Evolutionary conservation across 306 rosid species (phyloP), one percentile per base, ranked within the genome.

Genomic region (Geum urbanum): DNA sequence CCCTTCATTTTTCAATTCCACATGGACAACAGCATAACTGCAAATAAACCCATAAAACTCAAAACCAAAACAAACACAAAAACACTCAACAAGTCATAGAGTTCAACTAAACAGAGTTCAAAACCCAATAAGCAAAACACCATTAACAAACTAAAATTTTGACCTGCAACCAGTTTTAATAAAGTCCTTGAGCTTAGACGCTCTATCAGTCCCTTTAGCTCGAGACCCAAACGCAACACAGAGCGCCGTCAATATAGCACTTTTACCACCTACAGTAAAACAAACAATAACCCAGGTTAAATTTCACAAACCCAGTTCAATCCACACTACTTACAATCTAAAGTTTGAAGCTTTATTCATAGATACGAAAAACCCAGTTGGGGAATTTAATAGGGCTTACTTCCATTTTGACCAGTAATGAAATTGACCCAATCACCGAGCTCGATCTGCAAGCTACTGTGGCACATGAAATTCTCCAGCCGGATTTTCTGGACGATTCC

Each of bases 391-490:
- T 10, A 22, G 7, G 2, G 74, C 96, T 66, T 40, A 90, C 98
- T 92, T 83, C 98, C 98, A 51, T 92, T 92, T 75, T 90, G 98
- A 20, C 98, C 98, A 6, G 96, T 88, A 58, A 92, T 78, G 86
- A 92, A 86, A 72, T 90, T 92, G 24, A 90, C 84, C 78, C 82
- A 78, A 11, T 80, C 90, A 40, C 89, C 96, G 18, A 90, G 82
- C 78, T 86, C 88, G 51, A 87, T 94, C 67, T 86, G 80, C 78
- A 82, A 81, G 68, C 79, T 85, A 27, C 85, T 79, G 62, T 94
- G 98, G 78, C 98, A 94, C 98, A 94, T 94, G 80, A 94, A 94
- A 60, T 90, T 90, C 84, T 90, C 96, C 74, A 92, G 52, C 12
- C 89, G 88, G 72, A 92, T 79, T 32, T 68, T 80, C 77, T 72